Evolutionary conservation across 441 rosid species (phyloP).

Genomic region (Erysimum cheiri): DNA sequence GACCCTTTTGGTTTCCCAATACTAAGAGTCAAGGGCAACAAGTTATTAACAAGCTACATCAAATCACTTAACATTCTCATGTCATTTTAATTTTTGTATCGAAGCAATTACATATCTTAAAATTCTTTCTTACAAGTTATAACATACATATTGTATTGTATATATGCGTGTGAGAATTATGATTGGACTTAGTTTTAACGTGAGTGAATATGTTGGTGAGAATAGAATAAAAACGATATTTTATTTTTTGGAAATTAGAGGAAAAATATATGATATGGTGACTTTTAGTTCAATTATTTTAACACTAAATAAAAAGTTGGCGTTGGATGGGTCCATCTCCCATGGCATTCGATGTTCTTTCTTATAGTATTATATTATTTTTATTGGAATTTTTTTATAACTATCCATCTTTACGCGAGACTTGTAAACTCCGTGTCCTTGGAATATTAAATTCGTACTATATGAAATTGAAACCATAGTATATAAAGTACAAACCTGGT

Average conservation of each 20-base stretch:
- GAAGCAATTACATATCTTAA: neutral
- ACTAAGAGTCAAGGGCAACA: neutral
- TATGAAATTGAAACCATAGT: neutral
- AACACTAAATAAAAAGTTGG: constrained; percentile 37
- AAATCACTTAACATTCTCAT: constrained; percentile 5
- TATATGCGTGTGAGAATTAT: constrained; percentile 14
- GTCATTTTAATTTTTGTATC: constrained; percentile 2
- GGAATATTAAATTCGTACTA: constrained; percentile 25
- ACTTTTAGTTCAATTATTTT: constrained; percentile 41
- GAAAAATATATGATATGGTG: constrained; percentile 25
- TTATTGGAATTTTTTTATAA: constrained; percentile 9
- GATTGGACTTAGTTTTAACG: constrained; percentile 21
- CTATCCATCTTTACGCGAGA: constrained; percentile 34
- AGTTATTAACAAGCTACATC: constrained; percentile 9
- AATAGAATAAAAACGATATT: constrained; percentile 4
- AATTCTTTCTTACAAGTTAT: neutral
- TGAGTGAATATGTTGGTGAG: constrained; percentile 42
- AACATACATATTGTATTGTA: neutral
- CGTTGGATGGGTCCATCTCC: constrained; percentile 38
- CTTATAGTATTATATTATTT: neutral
- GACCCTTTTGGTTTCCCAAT: constrained; percentile 1
- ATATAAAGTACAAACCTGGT: constrained; percentile 12
- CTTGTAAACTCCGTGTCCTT: constrained; percentile 41
- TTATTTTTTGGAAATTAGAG: neutral
- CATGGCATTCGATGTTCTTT: constrained; percentile 40